A percentile compares a stretch with the other conserved stretches of the same genome.
These are phyloP conservation scores for Cadophora malorum DNA, from an alignment of 2,329 filamentous ascomycete species.

Conservation along the genomic window DNA sequence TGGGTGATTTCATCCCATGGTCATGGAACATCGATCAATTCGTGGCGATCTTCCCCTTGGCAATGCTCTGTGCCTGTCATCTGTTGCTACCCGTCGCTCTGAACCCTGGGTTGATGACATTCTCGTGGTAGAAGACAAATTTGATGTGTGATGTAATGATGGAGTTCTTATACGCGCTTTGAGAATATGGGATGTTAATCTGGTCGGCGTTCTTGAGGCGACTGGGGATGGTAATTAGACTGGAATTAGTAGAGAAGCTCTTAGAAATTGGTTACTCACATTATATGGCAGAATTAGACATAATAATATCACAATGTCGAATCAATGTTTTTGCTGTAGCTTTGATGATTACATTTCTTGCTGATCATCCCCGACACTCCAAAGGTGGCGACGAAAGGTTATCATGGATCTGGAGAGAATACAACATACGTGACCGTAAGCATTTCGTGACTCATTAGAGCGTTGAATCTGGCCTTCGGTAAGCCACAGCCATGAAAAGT, in stretches of 20 bases:
- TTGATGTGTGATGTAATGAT: no score
- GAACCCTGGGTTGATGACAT: slow-evolving; percentile 80
- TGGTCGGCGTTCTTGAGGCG: slow-evolving; percentile 5
- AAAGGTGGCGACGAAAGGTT: no score
- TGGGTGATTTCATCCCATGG: slow-evolving; percentile 67
- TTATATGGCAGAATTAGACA: slow-evolving; percentile 1
- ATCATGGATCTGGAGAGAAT: no score
- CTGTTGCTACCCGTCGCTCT: slow-evolving; percentile 73
- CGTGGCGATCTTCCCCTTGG: slow-evolving; percentile 78
- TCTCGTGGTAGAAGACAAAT: slow-evolving; percentile 65
- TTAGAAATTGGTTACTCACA: neutral
- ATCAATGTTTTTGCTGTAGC: neutral
- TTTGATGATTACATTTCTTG: no score
- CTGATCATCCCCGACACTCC: no score
- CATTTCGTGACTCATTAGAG: no score
- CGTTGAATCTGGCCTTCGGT: no score
- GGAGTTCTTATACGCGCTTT: neutral
- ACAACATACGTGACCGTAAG: no score
- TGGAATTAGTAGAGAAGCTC: neutral
- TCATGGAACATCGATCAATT: slow-evolving; percentile 73
- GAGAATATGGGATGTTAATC: neutral
- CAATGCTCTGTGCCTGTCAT: slow-evolving; percentile 70
- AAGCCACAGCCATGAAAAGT: no score
- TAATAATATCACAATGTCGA: slow-evolving; percentile 1
- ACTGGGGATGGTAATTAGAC: neutral